phyloP scores from a whole-genome alignment of 306 rosid species.

The Arachis hypogaea region DNA sequence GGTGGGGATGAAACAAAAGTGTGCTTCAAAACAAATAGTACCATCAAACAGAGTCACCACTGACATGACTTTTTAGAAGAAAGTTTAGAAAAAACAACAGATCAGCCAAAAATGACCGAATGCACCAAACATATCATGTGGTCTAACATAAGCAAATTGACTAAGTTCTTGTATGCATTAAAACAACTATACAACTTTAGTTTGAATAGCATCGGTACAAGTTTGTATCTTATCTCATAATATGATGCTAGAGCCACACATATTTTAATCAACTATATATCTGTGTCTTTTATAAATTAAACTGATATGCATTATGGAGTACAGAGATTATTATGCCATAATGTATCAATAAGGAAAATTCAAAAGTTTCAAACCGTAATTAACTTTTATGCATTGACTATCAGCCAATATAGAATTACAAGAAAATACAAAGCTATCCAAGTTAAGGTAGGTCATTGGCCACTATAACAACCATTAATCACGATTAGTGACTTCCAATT shows the following conservation, averaged over 20 bases:
- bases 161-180: slow-evolving; percentile 20
- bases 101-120: slow-evolving; percentile 37
- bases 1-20: background rate
- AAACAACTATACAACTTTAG: slow-evolving; percentile 19
- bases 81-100: slow-evolving; percentile 9
- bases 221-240: slow-evolving; percentile 15
- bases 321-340: slow-evolving; percentile 19
- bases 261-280: slow-evolving; percentile 10
- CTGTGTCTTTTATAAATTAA: slow-evolving; percentile 6
- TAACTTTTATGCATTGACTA: no score
- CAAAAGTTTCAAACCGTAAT: background rate
- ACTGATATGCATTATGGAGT: background rate
- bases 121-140: slow-evolving; percentile 37
- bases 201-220: slow-evolving; percentile 16
- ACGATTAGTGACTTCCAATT: no score
- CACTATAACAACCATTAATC: no score
- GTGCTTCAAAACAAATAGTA: slow-evolving; percentile 15
- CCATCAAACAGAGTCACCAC: slow-evolving; percentile 18
- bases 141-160: slow-evolving; percentile 25
- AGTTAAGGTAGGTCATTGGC: no score
- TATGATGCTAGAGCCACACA: slow-evolving; percentile 29
- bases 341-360: slow-evolving; percentile 4
- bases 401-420: no score
- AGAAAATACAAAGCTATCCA: no score
- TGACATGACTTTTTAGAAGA: background rate